Evolutionary conservation across 1,284 basidiomycete genomes (phyloP), one percentile per base, ranked within the genome.

Genomic region (Mycocalia duriaeana): DNA sequence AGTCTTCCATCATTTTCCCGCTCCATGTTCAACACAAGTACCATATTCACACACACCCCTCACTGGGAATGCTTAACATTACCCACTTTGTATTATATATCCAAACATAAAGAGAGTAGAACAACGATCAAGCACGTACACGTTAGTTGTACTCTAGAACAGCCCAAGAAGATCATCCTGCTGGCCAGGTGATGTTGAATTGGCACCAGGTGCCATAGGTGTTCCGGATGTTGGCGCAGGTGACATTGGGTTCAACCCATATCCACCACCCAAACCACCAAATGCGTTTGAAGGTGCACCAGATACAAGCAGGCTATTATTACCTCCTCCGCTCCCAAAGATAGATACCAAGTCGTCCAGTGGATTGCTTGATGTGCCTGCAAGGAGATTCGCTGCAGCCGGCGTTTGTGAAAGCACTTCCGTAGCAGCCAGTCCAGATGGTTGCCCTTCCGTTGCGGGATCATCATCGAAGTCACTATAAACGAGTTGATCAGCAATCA

Each of bases 311-410:
- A 50, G 40, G 25, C 51, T 46, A 9, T 45, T 46, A 1, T 46
- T 51, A 25, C 54, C 54, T 3, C 53, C 62, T 2, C 60, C 55
- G 11, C 63, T 62, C 31, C 89, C 89, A 66, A 94, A 94, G 54
- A 94, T 87, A 13, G 89, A 91, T 24, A 93, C 91, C 8, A 94
- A 75, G 63, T 92, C 91, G 67, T 95, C 93, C 37, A 95, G 74
- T 2, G 93, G 93, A 63, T 95, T 95, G 50, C 74, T 77, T 28
- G 84, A 89, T 28, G 79, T 82, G n/a, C 81, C 85, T 7, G 81
- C 73, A 19, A 86, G 67, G 34, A 88, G 70, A 53, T 74, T 86
- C 5, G 77, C 78, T 3, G 85, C 83, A n/a, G 85, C 84, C 7
- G 86, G 79, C 8, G 82, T 82, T 39, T 81, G 73, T 31, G 82